A percentile compares a stretch with the other conserved stretches of the same genome.
Conservation (phyloP, 768 basidiomycete genomes). For the Ephemerocybe angulata region DNA sequence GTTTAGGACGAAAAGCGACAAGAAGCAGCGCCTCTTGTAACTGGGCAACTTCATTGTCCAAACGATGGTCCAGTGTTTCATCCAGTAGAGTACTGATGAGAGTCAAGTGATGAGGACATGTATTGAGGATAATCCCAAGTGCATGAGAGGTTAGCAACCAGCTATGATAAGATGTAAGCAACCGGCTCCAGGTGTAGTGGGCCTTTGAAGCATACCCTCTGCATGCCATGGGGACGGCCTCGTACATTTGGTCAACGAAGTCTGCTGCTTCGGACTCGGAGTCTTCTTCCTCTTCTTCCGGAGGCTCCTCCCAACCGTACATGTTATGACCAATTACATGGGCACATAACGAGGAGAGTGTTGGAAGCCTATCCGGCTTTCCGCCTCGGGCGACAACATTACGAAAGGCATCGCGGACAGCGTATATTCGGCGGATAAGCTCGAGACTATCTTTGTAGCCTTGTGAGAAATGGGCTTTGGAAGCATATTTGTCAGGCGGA, state of each 20-base stretch:
- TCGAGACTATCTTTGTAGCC: conserved; percentile 30
- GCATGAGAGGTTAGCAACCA: conserved; percentile 52
- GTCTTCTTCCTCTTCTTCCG: neutral
- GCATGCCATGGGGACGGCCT: conserved; percentile 47
- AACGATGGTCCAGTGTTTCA: conserved; percentile 41
- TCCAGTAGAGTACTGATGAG: conserved; percentile 49
- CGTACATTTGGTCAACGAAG: conserved; percentile 43
- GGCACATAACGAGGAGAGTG: conserved; percentile 45
- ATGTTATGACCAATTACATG: conserved; percentile 47
- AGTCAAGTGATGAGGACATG: conserved; percentile 45
- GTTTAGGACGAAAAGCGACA: conserved; percentile 30
- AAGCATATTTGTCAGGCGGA: conserved; percentile 30
- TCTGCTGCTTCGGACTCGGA: conserved; percentile 15
- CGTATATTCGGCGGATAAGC: conserved; percentile 46
- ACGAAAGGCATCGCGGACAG: conserved; percentile 53
- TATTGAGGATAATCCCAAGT: conserved; percentile 41
- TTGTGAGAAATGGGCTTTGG: conserved; percentile 26
- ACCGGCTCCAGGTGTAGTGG: neutral
- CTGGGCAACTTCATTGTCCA: conserved; percentile 39
- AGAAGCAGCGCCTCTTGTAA: conserved; percentile 42
- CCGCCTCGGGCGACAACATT: conserved; percentile 34
- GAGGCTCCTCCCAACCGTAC: conserved; percentile 18
- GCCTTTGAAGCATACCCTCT: conserved; percentile 38
- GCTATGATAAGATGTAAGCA: conserved; percentile 24
- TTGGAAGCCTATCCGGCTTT: conserved; percentile 27